Percentiles rank a stretch among this genome's conserved stretches.
Conservation (phyloP, 1,284 basidiomycete genomes). For the Ganoderma sinense region DNA sequence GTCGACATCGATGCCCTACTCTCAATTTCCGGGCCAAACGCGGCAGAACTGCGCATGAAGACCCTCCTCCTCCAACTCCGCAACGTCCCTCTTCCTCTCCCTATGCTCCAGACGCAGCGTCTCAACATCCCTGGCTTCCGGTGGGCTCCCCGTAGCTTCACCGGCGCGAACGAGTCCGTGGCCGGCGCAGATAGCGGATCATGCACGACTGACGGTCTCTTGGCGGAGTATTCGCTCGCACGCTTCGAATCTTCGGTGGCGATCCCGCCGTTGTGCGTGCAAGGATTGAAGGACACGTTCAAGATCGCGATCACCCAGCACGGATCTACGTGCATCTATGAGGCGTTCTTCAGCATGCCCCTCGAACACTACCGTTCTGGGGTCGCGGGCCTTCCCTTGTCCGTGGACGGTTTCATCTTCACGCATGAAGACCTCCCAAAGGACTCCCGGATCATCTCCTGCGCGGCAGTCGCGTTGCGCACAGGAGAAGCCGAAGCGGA, state of each 20-base stretch:
- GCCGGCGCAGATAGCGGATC: background rate
- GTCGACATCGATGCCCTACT: background rate
- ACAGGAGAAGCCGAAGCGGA: background rate
- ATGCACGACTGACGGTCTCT: background rate
- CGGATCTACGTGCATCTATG: constrained; percentile 3
- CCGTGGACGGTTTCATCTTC: constrained; percentile 3
- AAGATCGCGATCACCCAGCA: constrained; percentile 8
- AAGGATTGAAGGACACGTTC: constrained; percentile 2
- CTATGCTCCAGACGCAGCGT: background rate
- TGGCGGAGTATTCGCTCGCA: constrained; percentile 3
- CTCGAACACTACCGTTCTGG: constrained; percentile 3
- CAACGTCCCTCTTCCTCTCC: background rate
- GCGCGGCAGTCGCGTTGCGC: constrained; percentile 3
- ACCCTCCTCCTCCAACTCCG: background rate
- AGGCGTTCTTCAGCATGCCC: constrained; percentile 5
- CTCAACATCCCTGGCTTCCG: constrained; percentile 8
- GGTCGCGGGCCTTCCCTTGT: background rate
- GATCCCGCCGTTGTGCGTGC: constrained; percentile 4
- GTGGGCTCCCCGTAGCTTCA: constrained; percentile 5
- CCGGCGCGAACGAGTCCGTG: background rate
- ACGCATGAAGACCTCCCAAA: background rate
- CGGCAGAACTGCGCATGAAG: background rate
- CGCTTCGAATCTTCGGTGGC: constrained; percentile 1
- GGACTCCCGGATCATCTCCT: constrained; percentile 5
- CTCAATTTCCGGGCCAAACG: background rate